phyloP scores from a whole-genome alignment of 2,329 filamentous ascomycete genomes.

The Hypoxylon sp. region DNA sequence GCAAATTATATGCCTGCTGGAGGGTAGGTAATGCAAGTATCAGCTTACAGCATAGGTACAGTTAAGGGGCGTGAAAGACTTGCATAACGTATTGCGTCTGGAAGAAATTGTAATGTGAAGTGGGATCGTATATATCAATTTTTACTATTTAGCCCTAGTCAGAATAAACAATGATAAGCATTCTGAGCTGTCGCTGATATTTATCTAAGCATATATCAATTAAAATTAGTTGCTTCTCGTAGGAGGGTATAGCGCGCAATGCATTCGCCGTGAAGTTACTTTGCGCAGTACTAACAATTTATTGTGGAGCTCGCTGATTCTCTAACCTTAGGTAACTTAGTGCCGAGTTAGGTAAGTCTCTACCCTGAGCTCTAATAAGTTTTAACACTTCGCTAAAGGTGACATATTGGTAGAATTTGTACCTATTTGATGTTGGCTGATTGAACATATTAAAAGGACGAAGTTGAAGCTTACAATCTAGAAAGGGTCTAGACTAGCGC shows the following conservation, averaged over 20 bases:
- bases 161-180: too few species aligned
- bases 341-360: too few species aligned
- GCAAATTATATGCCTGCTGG: background rate
- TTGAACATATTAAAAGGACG: background rate
- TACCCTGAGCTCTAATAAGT: too few species aligned
- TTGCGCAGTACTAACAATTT: background rate
- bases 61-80: background rate
- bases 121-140: too few species aligned
- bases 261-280: background rate
- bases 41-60: background rate
- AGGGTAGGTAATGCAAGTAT: background rate
- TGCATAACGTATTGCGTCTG: too few species aligned
- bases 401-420: background rate
- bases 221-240: background rate
- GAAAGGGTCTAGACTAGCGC: conserved; percentile 12
- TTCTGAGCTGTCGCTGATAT: too few species aligned
- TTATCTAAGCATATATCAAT: too few species aligned
- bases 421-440: background rate
- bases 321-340: background rate
- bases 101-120: too few species aligned
- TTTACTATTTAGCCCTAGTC: too few species aligned
- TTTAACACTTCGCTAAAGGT: background rate
- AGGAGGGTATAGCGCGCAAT: background rate
- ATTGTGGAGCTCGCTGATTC: background rate
- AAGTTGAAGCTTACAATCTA: background rate